These are phyloP conservation scores for Stereocaulon alpinum DNA, from an alignment of 495 filamentous ascomycete genomes.

Conservation along the genomic window DNA sequence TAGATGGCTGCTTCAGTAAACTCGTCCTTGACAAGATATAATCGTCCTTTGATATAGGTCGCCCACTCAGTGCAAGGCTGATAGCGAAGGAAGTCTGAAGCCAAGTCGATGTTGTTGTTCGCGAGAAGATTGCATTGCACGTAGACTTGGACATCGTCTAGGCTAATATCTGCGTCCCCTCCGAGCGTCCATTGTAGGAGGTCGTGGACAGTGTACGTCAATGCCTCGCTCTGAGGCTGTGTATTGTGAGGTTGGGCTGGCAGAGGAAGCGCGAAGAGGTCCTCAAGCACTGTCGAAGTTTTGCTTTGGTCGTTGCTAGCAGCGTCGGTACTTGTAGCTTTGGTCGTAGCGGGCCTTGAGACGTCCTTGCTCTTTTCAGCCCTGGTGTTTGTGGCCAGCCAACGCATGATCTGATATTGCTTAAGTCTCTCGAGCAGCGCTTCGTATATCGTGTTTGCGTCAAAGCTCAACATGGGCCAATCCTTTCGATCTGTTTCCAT, in stretches of 20 bases:
- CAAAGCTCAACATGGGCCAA: slow-evolving; percentile 51
- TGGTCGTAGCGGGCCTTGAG: background rate
- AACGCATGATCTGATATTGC: slow-evolving; percentile 67
- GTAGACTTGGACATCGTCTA: slow-evolving; percentile 38
- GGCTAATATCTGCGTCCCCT: slow-evolving; percentile 32
- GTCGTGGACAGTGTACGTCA: slow-evolving; percentile 41
- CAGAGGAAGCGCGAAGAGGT: slow-evolving; percentile 39
- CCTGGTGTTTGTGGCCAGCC: slow-evolving; percentile 57
- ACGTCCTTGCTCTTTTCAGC: slow-evolving; percentile 21
- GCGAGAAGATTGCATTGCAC: slow-evolving; percentile 65
- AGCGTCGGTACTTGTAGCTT: background rate
- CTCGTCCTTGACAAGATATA: slow-evolving; percentile 63
- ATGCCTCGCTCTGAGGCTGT: slow-evolving; percentile 35
- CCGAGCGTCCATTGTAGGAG: slow-evolving; percentile 40
- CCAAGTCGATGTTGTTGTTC: slow-evolving; percentile 58
- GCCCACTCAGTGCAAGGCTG: slow-evolving; percentile 58
- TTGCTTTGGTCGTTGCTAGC: background rate
- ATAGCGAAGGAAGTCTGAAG: slow-evolving; percentile 64
- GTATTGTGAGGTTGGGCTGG: slow-evolving; percentile 35
- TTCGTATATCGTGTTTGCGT: slow-evolving; percentile 56
- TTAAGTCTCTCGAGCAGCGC: slow-evolving; percentile 56
- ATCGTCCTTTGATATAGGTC: slow-evolving; percentile 75
- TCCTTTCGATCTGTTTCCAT: slow-evolving; percentile 61
- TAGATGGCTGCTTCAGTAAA: slow-evolving; percentile 59
- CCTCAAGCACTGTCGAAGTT: slow-evolving; percentile 36